Percentiles rank a stretch among this genome's conserved stretches.
Evolutionary conservation across 2,329 filamentous ascomycete genomes (phyloP).

Genomic region (Arachnopeziza araneosa): DNA sequence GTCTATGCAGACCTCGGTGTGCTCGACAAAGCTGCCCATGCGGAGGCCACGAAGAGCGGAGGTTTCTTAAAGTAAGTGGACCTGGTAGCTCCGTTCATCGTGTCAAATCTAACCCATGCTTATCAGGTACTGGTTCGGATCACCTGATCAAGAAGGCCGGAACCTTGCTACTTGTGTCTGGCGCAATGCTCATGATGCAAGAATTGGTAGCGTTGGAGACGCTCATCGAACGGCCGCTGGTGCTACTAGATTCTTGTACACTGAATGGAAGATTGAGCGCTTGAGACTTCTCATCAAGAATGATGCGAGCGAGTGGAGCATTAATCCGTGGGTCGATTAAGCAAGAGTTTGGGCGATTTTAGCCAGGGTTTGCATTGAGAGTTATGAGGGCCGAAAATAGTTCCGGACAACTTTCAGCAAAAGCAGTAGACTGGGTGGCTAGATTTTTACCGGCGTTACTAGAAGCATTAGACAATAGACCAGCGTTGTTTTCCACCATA

Average conservation of each 20-base stretch:
- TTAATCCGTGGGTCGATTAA: slow-evolving; percentile 50
- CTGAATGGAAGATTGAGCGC: slow-evolving; percentile 65
- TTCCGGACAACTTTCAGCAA: background rate
- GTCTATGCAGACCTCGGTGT: slow-evolving; percentile 63
- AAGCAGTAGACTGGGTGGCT: background rate
- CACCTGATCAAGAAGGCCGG: slow-evolving; percentile 59
- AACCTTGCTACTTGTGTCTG: slow-evolving; percentile 80
- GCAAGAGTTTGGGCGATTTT: background rate
- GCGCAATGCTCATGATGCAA: slow-evolving; percentile 55
- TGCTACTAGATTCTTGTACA: slow-evolving; percentile 56
- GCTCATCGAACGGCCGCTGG: slow-evolving; percentile 62
- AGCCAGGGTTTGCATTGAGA: background rate
- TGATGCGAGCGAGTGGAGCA: slow-evolving; percentile 56
- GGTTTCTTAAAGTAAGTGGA: slow-evolving; percentile 67
- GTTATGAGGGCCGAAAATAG: background rate
- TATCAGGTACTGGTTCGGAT: slow-evolving; percentile 78
- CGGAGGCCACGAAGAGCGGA: slow-evolving; percentile 72
- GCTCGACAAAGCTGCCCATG: slow-evolving; percentile 73
- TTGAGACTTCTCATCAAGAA: slow-evolving; percentile 64
- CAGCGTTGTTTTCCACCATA: background rate
- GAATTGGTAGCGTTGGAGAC: slow-evolving; percentile 51
- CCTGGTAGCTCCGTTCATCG: background rate
- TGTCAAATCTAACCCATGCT: background rate
- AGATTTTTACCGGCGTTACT: background rate
- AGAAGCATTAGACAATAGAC: background rate